These are phyloP conservation scores for Urtica urens DNA, from an alignment of 306 rosid genomes.

Conservation along the genomic window DNA sequence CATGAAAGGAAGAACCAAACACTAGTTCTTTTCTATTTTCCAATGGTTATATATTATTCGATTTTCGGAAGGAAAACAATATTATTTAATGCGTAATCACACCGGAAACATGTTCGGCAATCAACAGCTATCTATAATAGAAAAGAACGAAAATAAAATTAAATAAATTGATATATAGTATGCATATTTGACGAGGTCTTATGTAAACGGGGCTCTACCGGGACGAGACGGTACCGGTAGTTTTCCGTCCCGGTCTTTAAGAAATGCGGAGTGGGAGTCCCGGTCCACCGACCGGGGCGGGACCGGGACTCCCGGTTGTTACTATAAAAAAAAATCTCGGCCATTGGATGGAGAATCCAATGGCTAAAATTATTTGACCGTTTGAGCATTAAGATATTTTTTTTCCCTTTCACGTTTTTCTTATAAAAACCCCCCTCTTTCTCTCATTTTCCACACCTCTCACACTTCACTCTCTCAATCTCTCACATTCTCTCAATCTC, in stretches of 20 bases:
- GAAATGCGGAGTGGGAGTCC: too few species aligned
- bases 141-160: background rate
- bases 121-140: background rate
- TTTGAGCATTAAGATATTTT: too few species aligned
- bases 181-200: background rate
- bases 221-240: background rate
- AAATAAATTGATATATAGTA: background rate
- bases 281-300: too few species aligned
- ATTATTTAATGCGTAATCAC: background rate
- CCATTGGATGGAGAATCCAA: too few species aligned
- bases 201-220: background rate
- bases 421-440: too few species aligned
- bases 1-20: constrained; percentile 35
- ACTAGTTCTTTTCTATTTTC: constrained; percentile 13
- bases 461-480: too few species aligned
- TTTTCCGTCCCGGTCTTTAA: background rate
- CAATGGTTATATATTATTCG: background rate
- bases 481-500: too few species aligned
- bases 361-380: too few species aligned
- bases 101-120: background rate
- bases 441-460: too few species aligned
- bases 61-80: background rate
- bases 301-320: too few species aligned
- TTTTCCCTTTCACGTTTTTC: too few species aligned
- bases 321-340: too few species aligned